These are phyloP conservation scores for Cutaneotrichosporon cavernicola DNA, from an alignment of 1,284 basidiomycete species.

Conservation along the genomic window DNA sequence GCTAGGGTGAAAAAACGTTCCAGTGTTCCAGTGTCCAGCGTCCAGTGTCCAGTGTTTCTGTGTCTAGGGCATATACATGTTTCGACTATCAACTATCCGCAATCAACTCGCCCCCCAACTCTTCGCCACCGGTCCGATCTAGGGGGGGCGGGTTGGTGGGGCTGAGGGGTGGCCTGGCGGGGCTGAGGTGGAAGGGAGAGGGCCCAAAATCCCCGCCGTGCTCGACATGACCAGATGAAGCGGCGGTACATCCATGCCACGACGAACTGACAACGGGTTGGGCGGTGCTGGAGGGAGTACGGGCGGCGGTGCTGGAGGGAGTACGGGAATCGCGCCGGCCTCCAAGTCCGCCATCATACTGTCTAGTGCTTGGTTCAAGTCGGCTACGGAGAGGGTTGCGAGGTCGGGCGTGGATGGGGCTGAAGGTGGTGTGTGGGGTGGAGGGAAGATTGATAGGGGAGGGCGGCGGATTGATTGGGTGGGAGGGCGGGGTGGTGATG, in stretches of 20 bases:
- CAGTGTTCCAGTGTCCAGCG: too few relatives aligned
- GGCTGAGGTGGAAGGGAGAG: neutral
- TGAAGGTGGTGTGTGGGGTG: neutral
- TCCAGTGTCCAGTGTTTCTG: too few relatives aligned
- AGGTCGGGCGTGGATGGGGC: neutral
- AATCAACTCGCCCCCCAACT: too few relatives aligned
- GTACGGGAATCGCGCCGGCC: neutral
- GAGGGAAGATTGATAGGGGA: neutral
- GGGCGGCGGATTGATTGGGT: neutral
- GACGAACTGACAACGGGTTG: neutral
- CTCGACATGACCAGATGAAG: neutral
- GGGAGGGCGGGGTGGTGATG: too few relatives aligned
- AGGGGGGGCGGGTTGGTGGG: too few relatives aligned
- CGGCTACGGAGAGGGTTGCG: neutral
- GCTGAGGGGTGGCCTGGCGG: neutral
- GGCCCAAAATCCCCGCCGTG: neutral
- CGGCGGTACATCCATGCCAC: neutral
- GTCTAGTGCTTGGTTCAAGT: neutral
- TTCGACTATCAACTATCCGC: too few relatives aligned
- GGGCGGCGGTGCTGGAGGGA: neutral
- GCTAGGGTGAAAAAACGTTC: too few relatives aligned
- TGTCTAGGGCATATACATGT: too few relatives aligned
- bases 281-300: neutral
- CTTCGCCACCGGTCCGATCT: too few relatives aligned
- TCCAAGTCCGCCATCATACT: too few relatives aligned